phyloP scores from a whole-genome alignment of 805 yeast genomes.

The Cephaloascus fragrans region DNA sequence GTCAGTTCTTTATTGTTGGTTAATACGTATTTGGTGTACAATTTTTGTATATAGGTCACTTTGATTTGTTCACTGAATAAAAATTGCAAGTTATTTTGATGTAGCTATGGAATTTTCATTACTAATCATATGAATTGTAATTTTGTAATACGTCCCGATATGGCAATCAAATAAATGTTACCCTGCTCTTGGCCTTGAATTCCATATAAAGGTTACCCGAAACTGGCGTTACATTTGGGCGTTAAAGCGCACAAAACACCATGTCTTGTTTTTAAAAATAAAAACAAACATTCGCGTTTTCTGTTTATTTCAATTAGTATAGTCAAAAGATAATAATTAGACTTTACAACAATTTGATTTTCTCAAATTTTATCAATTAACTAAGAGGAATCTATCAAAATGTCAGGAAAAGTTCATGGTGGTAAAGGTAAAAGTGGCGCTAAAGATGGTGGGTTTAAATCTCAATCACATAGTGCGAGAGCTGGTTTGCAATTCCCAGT shows the following conservation, averaged over 20 bases:
- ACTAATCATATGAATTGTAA: too few relatives aligned
- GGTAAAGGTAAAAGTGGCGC: constrained; percentile 94
- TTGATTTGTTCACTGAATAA: too few relatives aligned
- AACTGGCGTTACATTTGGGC: not conserved
- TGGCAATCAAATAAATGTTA: too few relatives aligned
- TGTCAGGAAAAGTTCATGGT: constrained; percentile 92
- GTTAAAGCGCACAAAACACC: not conserved
- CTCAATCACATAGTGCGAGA: constrained; percentile 87
- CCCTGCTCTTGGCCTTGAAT: too few relatives aligned
- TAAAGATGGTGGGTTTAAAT: constrained; percentile 47
- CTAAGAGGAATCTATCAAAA: constrained; percentile 14
- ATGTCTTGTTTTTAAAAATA: not conserved
- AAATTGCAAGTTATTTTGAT: too few relatives aligned
- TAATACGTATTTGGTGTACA: too few relatives aligned
- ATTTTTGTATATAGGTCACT: too few relatives aligned
- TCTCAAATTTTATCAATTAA: not conserved
- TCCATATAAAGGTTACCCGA: too few relatives aligned
- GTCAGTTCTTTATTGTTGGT: too few relatives aligned
- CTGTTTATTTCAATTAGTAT: not conserved
- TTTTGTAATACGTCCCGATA: too few relatives aligned
- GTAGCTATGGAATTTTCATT: too few relatives aligned
- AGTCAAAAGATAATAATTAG: not conserved
- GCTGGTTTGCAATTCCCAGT: constrained; percentile 97
- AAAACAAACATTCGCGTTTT: not conserved
- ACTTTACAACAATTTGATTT: constrained; percentile 1